Percentiles rank a stretch among this genome's conserved stretches.
Conservation (phyloP, 345 rosid species). For the Euphorbia tirucalli region DNA sequence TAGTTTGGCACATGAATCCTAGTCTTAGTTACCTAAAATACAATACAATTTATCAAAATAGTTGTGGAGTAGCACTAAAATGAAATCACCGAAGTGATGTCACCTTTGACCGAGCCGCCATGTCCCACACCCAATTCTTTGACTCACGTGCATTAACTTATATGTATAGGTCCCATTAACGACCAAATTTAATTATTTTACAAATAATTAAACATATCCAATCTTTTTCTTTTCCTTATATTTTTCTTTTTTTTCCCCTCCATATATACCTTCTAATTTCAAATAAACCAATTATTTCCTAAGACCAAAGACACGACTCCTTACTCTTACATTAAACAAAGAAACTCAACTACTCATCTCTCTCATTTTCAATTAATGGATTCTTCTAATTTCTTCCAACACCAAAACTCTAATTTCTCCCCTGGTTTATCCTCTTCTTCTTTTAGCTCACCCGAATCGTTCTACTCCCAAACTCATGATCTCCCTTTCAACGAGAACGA, state of each 20-base stretch:
- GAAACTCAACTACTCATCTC: background rate
- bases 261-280: constrained; percentile 21
- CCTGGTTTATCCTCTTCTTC: constrained; percentile 29
- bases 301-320: constrained; percentile 16
- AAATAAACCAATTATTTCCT: background rate
- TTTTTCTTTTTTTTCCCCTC: no score
- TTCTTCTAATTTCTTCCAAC: constrained; percentile 29
- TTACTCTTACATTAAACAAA: background rate
- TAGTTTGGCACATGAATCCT: no score
- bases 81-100: constrained; percentile 30
- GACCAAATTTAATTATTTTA: constrained; percentile 18
- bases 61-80: no score
- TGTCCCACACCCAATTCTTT: constrained; percentile 29
- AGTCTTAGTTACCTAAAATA: no score
- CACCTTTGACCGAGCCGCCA: constrained; percentile 43
- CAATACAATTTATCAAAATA: no score
- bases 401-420: constrained; percentile 23
- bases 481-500: constrained; percentile 66
- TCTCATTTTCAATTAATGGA: constrained; percentile 24
- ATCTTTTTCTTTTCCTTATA: constrained; percentile 11
- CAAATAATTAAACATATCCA: no score
- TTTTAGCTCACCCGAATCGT: constrained; percentile 23
- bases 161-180: constrained; percentile 25
- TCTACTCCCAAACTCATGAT: constrained; percentile 15
- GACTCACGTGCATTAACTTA: constrained; percentile 54